phyloP scores from a whole-genome alignment of 495 filamentous ascomycete species.

The Margaritispora aquatica region DNA sequence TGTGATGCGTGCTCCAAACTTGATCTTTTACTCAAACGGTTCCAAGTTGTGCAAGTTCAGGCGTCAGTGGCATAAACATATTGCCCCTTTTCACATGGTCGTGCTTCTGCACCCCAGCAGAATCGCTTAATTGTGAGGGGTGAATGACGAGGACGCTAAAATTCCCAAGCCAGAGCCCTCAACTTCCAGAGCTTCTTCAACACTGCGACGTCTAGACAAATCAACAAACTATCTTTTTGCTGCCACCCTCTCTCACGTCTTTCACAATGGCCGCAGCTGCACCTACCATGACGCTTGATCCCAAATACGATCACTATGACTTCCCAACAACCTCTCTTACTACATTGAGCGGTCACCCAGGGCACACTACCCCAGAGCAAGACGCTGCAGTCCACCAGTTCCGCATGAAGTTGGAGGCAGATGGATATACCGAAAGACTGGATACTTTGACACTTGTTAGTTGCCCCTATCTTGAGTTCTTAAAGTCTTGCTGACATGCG shows the following conservation, averaged over 20 bases:
- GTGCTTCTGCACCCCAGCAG: background rate
- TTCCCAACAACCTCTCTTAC: constrained; percentile 74
- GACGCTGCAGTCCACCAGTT: constrained; percentile 86
- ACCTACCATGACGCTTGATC: constrained; percentile 53
- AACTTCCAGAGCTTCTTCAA: background rate
- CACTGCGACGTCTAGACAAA: constrained; percentile 1
- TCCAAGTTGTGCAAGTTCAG: background rate
- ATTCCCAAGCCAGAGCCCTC: background rate
- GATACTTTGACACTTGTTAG: constrained; percentile 85
- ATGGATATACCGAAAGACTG: constrained; percentile 76
- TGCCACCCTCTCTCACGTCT: background rate
- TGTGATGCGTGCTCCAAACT: background rate
- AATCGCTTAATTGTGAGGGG: background rate
- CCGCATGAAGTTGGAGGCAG: constrained; percentile 73
- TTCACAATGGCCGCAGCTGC: constrained; percentile 25
- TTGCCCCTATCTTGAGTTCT: background rate
- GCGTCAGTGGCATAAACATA: background rate
- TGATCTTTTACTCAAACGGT: background rate
- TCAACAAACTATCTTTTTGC: background rate
- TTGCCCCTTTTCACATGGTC: background rate
- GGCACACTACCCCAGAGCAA: constrained; percentile 80
- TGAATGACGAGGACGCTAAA: background rate
- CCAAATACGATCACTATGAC: constrained; percentile 96
- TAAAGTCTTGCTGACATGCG: constrained; percentile 1
- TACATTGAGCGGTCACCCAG: constrained; percentile 71